Conservation (phyloP, 139 green algal genomes). For the Trebouxia sp. region DNA sequence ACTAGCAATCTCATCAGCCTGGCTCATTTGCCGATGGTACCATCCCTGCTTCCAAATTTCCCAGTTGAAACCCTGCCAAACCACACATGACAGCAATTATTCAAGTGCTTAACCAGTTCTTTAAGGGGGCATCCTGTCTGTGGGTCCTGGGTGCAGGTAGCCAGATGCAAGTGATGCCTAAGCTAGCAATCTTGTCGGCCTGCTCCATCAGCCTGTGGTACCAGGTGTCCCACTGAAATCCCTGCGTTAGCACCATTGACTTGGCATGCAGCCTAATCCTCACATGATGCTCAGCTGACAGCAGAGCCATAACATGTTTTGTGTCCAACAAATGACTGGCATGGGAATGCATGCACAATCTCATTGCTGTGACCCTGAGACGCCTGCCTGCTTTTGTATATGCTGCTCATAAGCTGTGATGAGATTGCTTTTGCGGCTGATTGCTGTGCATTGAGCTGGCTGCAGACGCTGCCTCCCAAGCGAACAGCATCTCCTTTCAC, state of each 20-base stretch:
- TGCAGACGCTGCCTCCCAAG: too few species aligned
- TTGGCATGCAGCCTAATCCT: not conserved
- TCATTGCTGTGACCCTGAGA: too few species aligned
- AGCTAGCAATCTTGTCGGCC: constrained; percentile 56
- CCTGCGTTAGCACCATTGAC: not conserved
- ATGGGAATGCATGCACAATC: not conserved
- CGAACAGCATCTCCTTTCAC: too few species aligned
- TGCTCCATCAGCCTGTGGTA: constrained; percentile 45
- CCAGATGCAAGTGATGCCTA: constrained; percentile 84
- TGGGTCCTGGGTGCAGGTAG: not conserved
- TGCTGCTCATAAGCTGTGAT: too few species aligned
- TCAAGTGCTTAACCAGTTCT: not conserved
- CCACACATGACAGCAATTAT: not conserved
- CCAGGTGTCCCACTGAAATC: not conserved
- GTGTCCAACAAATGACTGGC: not conserved
- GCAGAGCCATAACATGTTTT: not conserved
- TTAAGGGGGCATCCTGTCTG: not conserved
- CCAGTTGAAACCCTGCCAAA: constrained; percentile 38
- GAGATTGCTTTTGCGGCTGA: too few species aligned
- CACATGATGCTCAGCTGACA: not conserved
- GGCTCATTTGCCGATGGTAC: not conserved
- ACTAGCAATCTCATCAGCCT: constrained; percentile 27
- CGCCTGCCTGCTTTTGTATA: too few species aligned
- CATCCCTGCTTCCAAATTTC: constrained; percentile 17
- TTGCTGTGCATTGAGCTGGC: too few species aligned